These are phyloP conservation scores for Kitagawia praeruptora DNA, from an alignment of 129 eudicot genomes.

Conservation along the genomic window DNA sequence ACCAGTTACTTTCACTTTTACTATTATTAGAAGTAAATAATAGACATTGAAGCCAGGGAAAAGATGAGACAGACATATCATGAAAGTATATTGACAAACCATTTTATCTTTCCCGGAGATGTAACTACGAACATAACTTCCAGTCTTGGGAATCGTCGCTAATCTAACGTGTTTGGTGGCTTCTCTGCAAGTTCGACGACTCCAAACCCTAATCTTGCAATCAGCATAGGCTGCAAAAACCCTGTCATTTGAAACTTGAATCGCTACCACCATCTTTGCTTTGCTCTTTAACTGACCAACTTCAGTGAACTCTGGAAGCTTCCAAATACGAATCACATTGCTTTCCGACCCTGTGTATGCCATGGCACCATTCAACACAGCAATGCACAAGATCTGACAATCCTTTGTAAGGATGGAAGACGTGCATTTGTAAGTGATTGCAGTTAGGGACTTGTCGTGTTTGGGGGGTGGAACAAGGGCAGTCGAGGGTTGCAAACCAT, in stretches of 20 bases:
- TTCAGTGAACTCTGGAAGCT: neutral
- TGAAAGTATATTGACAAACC: neutral
- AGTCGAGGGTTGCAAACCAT: neutral
- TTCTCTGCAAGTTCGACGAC: neutral
- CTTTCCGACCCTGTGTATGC: neutral
- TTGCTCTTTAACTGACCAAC: neutral
- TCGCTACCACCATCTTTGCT: neutral
- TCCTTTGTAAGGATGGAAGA: neutral
- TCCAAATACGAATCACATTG: neutral
- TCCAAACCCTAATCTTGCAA: neutral
- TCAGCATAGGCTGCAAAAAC: neutral
- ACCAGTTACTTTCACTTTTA: too few species aligned
- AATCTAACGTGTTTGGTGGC: neutral
- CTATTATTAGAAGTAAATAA: too few species aligned
- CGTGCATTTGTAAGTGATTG: neutral
- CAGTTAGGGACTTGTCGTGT: neutral
- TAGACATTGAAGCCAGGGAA: neutral
- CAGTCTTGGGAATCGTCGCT: neutral
- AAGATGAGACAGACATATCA: too few species aligned
- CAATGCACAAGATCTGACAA: neutral
- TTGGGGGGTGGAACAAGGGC: neutral
- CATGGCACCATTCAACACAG: neutral
- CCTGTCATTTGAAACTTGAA: neutral
- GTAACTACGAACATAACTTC: neutral
- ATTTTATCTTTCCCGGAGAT: neutral